Evolutionary conservation across 768 basidiomycete genomes (phyloP), one percentile per base, ranked within the genome.

Genomic region (Candolleomyces efflorescens): DNA sequence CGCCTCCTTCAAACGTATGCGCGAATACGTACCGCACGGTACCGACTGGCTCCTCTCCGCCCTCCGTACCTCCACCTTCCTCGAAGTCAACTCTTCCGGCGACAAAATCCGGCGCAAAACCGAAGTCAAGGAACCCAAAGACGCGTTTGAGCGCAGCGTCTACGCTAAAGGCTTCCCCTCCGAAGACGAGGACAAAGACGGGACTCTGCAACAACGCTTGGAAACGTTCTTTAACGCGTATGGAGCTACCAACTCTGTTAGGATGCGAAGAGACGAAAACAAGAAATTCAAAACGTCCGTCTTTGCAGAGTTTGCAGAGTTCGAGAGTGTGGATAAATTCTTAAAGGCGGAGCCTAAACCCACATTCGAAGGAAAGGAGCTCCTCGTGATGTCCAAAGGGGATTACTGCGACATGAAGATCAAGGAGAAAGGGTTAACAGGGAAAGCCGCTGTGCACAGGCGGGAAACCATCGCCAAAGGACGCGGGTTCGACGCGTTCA

Each of bases 331-430:
- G 32, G 82, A 87, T 20, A 78, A 78, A 13, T 96, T 98, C 77
- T 75, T 98, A 53, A 85, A 80, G 13, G 85, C 86, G 0, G 89
- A 92, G 43, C 87, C 89, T 0, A 90, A 93, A 69, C 92, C 92
- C 0, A 75, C 83, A 17, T 98, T 84, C 77, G 81, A 92, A 11
- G 92, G 82, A 26, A 73, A 80, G 15, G 88, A 92, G 62, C 77
- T 98, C 36, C 67, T 90, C 48, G 84, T 82, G 70, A 96, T 96
- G 94, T 81, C 89, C 62, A 98, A 98, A 24, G 20, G 46, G 62
- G 90, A 78, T 7, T 97, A 97, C 70, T 93, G 93, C 64, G 85
- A 92, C 62, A 94, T 94, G 94, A 98, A 97, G 75, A 90, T 94
- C 71, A 88, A 92, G 70, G 92, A 96, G 73, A 94, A 97, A 72